Base-by-base conservation (phyloP, 768 basidiomycete species). In the Amanita phalloides region DNA sequence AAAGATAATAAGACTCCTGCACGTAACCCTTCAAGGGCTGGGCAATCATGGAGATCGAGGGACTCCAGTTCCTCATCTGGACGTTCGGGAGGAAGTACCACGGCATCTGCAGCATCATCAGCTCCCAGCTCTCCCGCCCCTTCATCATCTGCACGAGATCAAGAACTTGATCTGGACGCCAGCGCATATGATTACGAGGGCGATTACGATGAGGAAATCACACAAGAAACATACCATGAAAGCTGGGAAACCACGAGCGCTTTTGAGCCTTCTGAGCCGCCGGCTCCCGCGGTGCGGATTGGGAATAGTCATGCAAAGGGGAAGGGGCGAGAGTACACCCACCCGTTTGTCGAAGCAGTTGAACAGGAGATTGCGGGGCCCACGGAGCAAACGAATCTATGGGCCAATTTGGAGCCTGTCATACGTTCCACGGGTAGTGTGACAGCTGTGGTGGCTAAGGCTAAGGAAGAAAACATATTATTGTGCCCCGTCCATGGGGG, bases 161-260 rank as follows among this genome's bases (percentile, higher is more conserved):
- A n/a, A 25, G 39, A 11, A 17, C 4, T 9, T 5, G 7, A 39
- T n/a, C 3, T 50, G 4, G 41, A 50, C 33, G 26, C 23, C 6
- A 25, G 1, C 11, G 49, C 33, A 10, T 33, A 33, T 13, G 33
- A 33, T 13, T 21, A 21, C 7, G 49, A 50, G 5, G 9, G 43
- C 13, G 49, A 50, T 17, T 50, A 32, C 26, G 49, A 50, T 8
- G 49, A 50, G n/a, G 39, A 50, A 32, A 21, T 43, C 10, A 43
- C 23, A 3, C 30, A 50, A 10, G 49, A 42, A 11, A 43, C 41
- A 10, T 50, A 50, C 33, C 30, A 50, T 6, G 49, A 48, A 20
- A 20, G n/a, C 7, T 44, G 43, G 26, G 26, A 45, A 14, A 45
- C 44, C 8, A 25, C 44, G 3, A 45, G 26, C 26, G 8, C n/a